These are phyloP conservation scores for Odonthalia washingtoniensis DNA, from an alignment of 31 red algal genomes.

Conservation along the genomic window DNA sequence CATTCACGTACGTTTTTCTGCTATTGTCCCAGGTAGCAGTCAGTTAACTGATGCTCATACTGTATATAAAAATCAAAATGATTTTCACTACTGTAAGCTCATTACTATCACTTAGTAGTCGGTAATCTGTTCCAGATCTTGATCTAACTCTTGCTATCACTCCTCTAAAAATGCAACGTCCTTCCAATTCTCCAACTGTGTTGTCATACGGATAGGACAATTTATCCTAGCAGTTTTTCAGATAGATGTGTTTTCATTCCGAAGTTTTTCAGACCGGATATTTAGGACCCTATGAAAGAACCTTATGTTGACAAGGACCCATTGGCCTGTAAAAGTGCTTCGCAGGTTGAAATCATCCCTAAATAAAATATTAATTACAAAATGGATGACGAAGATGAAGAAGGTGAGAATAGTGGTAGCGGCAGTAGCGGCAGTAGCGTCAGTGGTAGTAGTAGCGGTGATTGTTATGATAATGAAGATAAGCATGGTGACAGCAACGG, in stretches of 20 bases:
- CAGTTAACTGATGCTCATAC: slow-evolving; percentile 52
- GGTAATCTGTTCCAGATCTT: slow-evolving; percentile 24
- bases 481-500: not conserved
- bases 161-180: slow-evolving; percentile 71
- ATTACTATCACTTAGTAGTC: slow-evolving; percentile 44
- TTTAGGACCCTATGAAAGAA: slow-evolving; percentile 65
- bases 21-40: slow-evolving; percentile 73
- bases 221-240: slow-evolving; percentile 63
- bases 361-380: slow-evolving; percentile 55
- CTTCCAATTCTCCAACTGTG: slow-evolving; percentile 46
- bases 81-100: slow-evolving; percentile 64
- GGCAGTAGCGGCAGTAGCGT: not conserved
- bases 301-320: slow-evolving; percentile 62
- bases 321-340: slow-evolving; percentile 55
- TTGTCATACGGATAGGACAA: slow-evolving; percentile 42
- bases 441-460: not conserved
- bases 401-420: not conserved
- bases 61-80: too few species aligned
- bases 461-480: not conserved
- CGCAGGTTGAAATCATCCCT: slow-evolving; percentile 42
- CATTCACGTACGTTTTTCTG: slow-evolving; percentile 32
- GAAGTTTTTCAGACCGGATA: slow-evolving; percentile 46
- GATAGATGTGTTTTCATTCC: slow-evolving; percentile 69
- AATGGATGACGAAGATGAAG: slow-evolving; percentile 24
- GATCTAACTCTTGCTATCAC: slow-evolving; percentile 68